Evolutionary conservation across 2,329 filamentous ascomycete species (phyloP).

Genomic region (Stenocarpella maydis): DNA sequence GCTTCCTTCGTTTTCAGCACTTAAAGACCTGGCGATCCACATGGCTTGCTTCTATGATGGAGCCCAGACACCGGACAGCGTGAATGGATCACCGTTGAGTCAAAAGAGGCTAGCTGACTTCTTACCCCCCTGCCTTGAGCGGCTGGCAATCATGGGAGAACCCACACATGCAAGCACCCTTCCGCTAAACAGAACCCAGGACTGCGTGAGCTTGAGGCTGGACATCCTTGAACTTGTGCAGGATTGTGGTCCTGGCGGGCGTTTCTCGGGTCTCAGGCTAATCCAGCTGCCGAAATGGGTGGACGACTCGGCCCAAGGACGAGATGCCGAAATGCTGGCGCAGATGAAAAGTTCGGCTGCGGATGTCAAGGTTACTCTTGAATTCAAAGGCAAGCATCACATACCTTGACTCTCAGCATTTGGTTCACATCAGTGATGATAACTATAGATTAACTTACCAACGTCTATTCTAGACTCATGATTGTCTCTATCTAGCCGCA

Average conservation of each 20-base stretch:
- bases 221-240: background rate
- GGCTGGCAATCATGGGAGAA: background rate
- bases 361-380: background rate
- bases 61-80: background rate
- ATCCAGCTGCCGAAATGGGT: slow-evolving; percentile 2
- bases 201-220: background rate
- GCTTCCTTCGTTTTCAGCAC: background rate
- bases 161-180: background rate
- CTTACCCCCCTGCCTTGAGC: background rate
- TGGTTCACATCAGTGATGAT: too few relatives aligned
- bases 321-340: background rate
- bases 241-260: background rate
- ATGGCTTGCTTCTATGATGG: background rate
- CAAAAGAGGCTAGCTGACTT: background rate
- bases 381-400: background rate
- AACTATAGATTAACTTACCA: background rate
- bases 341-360: background rate
- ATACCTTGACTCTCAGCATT: accelerated
- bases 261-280: background rate
- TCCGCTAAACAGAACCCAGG: accelerated
- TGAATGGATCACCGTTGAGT: background rate
- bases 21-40: slow-evolving; percentile 5
- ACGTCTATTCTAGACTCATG: background rate
- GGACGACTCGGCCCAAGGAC: background rate
- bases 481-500: background rate